Evolutionary conservation across 1,139 yeast genomes (phyloP).

Genomic region (Geotrichum armillariae): DNA sequence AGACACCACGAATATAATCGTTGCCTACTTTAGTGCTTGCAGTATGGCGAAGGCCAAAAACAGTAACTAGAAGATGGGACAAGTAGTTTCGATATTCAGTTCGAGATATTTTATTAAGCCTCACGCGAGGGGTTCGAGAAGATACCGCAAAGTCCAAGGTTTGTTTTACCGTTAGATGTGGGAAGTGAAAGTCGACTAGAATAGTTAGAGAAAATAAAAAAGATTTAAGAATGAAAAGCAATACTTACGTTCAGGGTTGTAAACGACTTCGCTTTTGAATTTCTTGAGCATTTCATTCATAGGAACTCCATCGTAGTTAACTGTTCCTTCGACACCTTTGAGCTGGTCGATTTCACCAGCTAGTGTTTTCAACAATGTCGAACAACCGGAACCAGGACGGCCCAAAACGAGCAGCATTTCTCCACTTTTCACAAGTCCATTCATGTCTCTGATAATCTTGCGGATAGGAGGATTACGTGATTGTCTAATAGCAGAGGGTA

Average conservation of each 20-base stretch:
- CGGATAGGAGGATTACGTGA: constrained; percentile 23
- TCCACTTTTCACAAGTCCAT: constrained; percentile 41
- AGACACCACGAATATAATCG: constrained; percentile 57
- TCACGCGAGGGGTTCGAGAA: constrained; percentile 53
- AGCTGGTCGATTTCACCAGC: constrained; percentile 50
- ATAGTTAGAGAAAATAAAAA: constrained; percentile 22
- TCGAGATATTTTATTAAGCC: constrained; percentile 51
- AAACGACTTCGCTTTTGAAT: constrained; percentile 52
- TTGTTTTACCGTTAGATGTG: constrained; percentile 59
- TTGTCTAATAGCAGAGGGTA: constrained; percentile 32
- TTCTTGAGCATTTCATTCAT: constrained; percentile 49
- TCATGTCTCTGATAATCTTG: constrained; percentile 17
- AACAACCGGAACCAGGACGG: constrained; percentile 65
- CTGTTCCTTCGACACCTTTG: constrained; percentile 40
- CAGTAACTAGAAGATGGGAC: constrained; percentile 51
- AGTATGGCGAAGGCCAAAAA: constrained; percentile 56
- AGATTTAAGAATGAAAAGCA: constrained; percentile 43
- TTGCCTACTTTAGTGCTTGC: constrained; percentile 56
- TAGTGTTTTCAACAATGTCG: constrained; percentile 54
- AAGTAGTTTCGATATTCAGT: constrained; percentile 47
- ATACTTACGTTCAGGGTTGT: constrained; percentile 49
- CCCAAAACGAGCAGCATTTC: constrained; percentile 61
- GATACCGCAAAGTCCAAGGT: constrained; percentile 59
- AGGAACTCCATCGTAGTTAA: constrained; percentile 52
- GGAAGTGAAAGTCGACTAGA: constrained; percentile 53